Percentiles rank a stretch among this genome's conserved stretches.
phyloP scores from a whole-genome alignment of 2,329 filamentous ascomycete genomes.

The Microcyclospora pomicola region DNA sequence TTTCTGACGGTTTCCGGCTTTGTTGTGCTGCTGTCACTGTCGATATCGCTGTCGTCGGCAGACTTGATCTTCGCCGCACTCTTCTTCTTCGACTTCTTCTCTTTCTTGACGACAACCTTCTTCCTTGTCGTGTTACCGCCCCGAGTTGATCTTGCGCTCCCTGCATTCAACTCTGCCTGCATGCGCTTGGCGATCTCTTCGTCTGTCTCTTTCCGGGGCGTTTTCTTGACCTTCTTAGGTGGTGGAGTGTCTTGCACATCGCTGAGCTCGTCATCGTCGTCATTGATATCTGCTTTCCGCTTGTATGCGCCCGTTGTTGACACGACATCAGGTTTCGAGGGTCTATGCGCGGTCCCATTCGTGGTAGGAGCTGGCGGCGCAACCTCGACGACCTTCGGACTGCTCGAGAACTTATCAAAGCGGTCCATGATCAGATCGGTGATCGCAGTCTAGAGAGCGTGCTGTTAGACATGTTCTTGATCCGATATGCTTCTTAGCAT shows the following conservation, averaged over 20 bases:
- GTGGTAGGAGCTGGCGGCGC: constrained; percentile 25
- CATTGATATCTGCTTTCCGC: constrained; percentile 22
- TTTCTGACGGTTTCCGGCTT: constrained; percentile 54
- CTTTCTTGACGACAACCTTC: constrained; percentile 45
- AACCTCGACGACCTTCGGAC: constrained; percentile 17
- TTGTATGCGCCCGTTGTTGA: constrained; percentile 22
- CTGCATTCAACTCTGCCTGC: constrained; percentile 80
- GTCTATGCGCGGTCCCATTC: constrained; percentile 20
- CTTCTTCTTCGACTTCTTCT: constrained; percentile 58
- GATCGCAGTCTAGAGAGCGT: constrained; percentile 26
- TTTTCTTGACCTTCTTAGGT: constrained; percentile 24
- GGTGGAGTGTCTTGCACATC: constrained; percentile 27
- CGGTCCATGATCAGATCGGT: constrained; percentile 35
- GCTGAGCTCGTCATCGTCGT: constrained; percentile 27
- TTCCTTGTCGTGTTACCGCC: constrained; percentile 50
- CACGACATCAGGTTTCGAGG: constrained; percentile 7
- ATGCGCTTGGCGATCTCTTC: constrained; percentile 75
- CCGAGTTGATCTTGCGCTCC: constrained; percentile 57
- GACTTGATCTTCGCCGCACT: constrained; percentile 56
- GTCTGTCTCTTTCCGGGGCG: constrained; percentile 58
- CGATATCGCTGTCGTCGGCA: constrained; percentile 67
- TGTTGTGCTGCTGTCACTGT: constrained; percentile 32
- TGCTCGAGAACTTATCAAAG: constrained; percentile 34
- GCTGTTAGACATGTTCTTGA: not conserved
- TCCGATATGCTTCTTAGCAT: not conserved